phyloP scores from a whole-genome alignment of 1,139 yeast species.

The Arxiozyma telluris region DNA sequence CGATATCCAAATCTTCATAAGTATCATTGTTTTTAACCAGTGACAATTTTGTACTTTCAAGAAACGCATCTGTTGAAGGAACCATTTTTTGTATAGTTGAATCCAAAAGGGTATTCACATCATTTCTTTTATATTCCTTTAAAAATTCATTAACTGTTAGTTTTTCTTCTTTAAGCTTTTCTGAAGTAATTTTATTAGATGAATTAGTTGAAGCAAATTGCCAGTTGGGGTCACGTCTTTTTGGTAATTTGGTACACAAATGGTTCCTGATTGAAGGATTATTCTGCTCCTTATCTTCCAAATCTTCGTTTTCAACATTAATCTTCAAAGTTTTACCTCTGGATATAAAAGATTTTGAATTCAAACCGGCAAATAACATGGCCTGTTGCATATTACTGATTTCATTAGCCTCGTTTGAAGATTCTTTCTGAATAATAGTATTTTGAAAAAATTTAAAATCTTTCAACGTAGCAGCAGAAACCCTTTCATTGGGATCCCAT shows the following conservation, averaged over 20 bases:
- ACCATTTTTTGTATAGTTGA: background rate
- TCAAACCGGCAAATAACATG: conserved; percentile 21
- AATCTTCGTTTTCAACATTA: background rate
- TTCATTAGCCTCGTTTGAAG: background rate
- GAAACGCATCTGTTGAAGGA: background rate
- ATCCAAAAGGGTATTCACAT: background rate
- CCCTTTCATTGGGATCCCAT: conserved; percentile 58
- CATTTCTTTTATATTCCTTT: conserved; percentile 2
- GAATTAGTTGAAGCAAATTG: background rate
- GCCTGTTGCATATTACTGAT: conserved; percentile 21
- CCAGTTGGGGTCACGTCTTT: background rate
- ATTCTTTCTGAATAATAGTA: conserved; percentile 28
- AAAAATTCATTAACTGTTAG: conserved; percentile 5
- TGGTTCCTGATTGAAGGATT: background rate
- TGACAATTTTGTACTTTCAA: background rate
- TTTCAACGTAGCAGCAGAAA: conserved; percentile 40
- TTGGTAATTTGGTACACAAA: background rate
- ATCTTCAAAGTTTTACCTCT: background rate
- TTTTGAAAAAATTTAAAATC: conserved; percentile 46
- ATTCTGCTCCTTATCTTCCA: background rate
- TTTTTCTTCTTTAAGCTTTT: background rate
- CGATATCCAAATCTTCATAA: conserved; percentile 2
- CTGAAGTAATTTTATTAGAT: background rate
- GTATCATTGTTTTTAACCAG: background rate
- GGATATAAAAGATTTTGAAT: conserved; percentile 4